phyloP scores from a whole-genome alignment of 208 protist species.

The Trypanosoma melophagium region DNA sequence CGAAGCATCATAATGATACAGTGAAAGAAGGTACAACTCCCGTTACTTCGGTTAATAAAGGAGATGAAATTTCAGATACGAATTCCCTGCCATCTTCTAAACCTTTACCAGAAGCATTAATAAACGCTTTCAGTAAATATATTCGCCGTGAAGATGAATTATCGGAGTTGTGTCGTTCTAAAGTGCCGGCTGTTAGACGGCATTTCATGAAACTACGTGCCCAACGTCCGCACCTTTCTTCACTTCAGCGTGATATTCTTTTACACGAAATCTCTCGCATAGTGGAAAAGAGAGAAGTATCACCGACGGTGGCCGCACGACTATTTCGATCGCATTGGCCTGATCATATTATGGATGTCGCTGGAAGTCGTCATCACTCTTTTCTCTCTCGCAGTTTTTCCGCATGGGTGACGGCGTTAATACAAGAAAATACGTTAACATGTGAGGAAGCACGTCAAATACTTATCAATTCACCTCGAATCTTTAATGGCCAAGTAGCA shows the following conservation, averaged over 20 bases:
- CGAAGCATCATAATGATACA: not conserved
- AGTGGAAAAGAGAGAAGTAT: slow-evolving; percentile 39
- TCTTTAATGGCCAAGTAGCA: slow-evolving; percentile 25
- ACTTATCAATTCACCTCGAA: slow-evolving; percentile 35
- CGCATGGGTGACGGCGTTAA: slow-evolving; percentile 46
- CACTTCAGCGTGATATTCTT: slow-evolving; percentile 31
- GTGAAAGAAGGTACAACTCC: not conserved
- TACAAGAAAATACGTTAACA: slow-evolving; percentile 26
- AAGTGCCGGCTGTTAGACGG: slow-evolving; percentile 11
- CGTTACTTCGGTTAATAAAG: not conserved
- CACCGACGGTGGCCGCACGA: slow-evolving; percentile 46
- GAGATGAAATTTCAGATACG: not conserved
- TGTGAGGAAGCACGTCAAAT: slow-evolving; percentile 46
- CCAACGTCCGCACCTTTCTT: slow-evolving; percentile 2
- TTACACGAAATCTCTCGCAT: slow-evolving; percentile 31
- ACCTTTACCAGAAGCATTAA: slow-evolving; percentile 1
- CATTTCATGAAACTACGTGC: slow-evolving; percentile 15
- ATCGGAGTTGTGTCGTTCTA: slow-evolving; percentile 11
- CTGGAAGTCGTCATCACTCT: slow-evolving; percentile 29
- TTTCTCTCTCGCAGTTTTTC: slow-evolving; percentile 38
- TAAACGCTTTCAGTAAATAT: slow-evolving; percentile 12
- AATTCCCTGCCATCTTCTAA: not conserved
- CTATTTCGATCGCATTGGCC: slow-evolving; percentile 59
- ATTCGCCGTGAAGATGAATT: slow-evolving; percentile 24
- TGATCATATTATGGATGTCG: slow-evolving; percentile 24